Evolutionary conservation across 2,329 filamentous ascomycete genomes (phyloP), one percentile per base, ranked within the genome.

Genomic region (Endoconidiophora laricicola): DNA sequence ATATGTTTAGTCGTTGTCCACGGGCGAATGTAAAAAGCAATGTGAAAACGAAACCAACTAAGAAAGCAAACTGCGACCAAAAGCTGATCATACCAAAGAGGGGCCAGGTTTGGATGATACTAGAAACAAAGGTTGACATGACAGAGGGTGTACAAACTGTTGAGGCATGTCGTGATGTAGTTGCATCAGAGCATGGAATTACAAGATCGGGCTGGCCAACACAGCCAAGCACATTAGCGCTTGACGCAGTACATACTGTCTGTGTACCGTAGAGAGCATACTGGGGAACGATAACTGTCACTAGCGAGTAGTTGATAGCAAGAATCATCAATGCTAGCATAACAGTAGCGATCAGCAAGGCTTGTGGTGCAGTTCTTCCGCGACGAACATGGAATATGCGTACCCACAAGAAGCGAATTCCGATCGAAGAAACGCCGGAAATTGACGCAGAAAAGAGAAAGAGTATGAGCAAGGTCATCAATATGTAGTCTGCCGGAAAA

Each of bases 351-450:
- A 95, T 79, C 49, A 98, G 76, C 5, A 98, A 72, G 1, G 90
- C 91, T 63, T 96, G 91, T 0, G 91, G 91, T 0, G 85, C 82
- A 1, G 90, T 96, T 57, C 88, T 79, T 24, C 87, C 86, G 60
- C 83, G 86, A 59, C 86, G 79, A 59, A 98, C 90, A 62, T 83
- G 80, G 73, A 96, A 96, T 59, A 98, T 79, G 52, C 77, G 82
- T 58, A 98, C 73, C 91, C 91, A 98, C 48, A 98, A 75, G 72
- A 98, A 94, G 56, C 91, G 84, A 59, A 98, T 94, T 43, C 91
- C 91, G 52, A 95, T 76, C 1, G 79, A 76, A 3, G 87, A 84
- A 48, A 96, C 79, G 14, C 91, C 91, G 1, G 86, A 77, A 47
- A 98, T 81, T 7, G 87, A 88, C 59, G 85, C 83, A 65, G 76